These are phyloP conservation scores for Iberis pinnata DNA, from an alignment of 345 rosid genomes.

Conservation along the genomic window DNA sequence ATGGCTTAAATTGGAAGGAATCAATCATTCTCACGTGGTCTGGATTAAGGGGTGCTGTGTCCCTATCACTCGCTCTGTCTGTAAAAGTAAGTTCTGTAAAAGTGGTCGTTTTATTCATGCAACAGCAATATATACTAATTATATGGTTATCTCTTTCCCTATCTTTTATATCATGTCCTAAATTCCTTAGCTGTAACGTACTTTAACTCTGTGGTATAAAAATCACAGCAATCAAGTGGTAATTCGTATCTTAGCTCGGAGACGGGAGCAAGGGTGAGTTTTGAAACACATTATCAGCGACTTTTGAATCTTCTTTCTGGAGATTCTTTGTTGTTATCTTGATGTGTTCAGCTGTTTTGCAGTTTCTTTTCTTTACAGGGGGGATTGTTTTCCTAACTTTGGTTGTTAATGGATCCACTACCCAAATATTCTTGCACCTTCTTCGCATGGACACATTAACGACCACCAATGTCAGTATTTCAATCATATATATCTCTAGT, in stretches of 20 bases:
- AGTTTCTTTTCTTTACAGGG: conserved; percentile 90
- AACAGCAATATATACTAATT: neutral
- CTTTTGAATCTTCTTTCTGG: neutral
- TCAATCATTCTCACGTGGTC: conserved; percentile 79
- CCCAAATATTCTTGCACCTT: conserved; percentile 70
- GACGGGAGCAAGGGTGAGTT: conserved; percentile 74
- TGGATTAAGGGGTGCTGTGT: conserved; percentile 91
- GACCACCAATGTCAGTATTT: conserved; percentile 53
- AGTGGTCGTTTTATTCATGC: conserved; percentile 13
- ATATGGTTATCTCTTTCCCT: neutral
- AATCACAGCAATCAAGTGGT: conserved; percentile 53
- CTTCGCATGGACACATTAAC: conserved; percentile 68
- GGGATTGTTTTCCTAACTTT: conserved; percentile 94
- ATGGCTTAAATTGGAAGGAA: conserved; percentile 93
- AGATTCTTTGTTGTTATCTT: neutral
- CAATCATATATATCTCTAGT: neutral
- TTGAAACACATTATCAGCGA: conserved; percentile 4
- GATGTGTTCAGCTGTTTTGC: conserved; percentile 22
- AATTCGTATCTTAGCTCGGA: conserved; percentile 44
- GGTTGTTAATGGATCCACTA: conserved; percentile 80
- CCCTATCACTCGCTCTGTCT: conserved; percentile 75
- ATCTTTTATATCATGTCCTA: neutral
- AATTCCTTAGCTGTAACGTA: conserved; percentile 6
- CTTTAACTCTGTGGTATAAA: conserved; percentile 6
- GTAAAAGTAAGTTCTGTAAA: conserved; percentile 61